Conservation (phyloP, 192 early-diverging fungal genomes). For the Backusella morwellensis region DNA sequence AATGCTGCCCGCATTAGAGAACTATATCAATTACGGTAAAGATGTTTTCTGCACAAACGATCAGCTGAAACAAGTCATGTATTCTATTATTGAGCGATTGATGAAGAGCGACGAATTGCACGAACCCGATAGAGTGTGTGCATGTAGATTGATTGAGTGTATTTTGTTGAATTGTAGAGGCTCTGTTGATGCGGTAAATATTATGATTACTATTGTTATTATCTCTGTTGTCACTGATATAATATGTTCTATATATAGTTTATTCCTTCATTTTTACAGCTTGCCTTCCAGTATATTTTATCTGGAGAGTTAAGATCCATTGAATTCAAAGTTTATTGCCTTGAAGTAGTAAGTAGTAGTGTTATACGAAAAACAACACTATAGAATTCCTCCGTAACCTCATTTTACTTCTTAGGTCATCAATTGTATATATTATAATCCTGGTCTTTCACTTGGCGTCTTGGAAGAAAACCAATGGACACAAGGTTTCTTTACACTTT, state of each 20-base stretch:
- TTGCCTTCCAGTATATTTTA: slow-evolving; percentile 66
- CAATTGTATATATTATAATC: slow-evolving; percentile 89
- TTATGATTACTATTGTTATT: neutral
- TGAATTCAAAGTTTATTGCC: slow-evolving; percentile 68
- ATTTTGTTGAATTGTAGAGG: slow-evolving; percentile 84
- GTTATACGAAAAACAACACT: neutral
- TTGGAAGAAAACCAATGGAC: slow-evolving; percentile 80
- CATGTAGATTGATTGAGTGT: slow-evolving; percentile 82
- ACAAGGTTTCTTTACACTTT: slow-evolving; percentile 70
- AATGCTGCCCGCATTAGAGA: slow-evolving; percentile 85
- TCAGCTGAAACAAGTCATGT: slow-evolving; percentile 68
- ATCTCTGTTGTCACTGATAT: neutral
- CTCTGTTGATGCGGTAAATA: slow-evolving; percentile 63
- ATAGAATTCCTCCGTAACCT: neutral
- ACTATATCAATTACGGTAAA: slow-evolving; percentile 86
- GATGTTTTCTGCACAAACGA: slow-evolving; percentile 67
- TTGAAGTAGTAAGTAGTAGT: slow-evolving; percentile 60
- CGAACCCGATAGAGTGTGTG: slow-evolving; percentile 76
- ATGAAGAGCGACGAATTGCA: slow-evolving; percentile 77
- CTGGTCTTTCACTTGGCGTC: slow-evolving; percentile 64
- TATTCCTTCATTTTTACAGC: slow-evolving; percentile 67
- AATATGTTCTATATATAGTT: slow-evolving; percentile 30
- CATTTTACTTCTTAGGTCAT: slow-evolving; percentile 43
- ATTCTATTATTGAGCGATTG: slow-evolving; percentile 81
- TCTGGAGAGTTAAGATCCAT: slow-evolving; percentile 57